Conservation (phyloP, 805 yeast genomes). For the Sporopachydermia quercuum region DNA sequence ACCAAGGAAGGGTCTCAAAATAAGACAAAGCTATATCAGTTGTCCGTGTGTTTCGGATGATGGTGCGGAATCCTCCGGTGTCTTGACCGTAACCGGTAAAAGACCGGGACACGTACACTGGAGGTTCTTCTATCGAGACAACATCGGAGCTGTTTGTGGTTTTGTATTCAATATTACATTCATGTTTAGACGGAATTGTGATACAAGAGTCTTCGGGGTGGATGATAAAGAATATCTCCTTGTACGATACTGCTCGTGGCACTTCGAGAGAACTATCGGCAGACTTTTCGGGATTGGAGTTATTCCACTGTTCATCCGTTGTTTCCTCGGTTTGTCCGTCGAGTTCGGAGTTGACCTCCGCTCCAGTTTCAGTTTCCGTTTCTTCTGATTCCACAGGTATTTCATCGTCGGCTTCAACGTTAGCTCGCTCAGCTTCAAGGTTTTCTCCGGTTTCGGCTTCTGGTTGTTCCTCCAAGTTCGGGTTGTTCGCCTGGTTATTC, state of each 20-base stretch:
- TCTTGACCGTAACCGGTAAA: conserved; percentile 88
- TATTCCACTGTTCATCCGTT: too few species aligned
- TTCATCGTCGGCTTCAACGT: conserved; percentile 14
- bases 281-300: background rate
- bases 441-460: conserved; percentile 19
- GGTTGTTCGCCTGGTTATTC: conserved; percentile 6
- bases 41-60: conserved; percentile 41
- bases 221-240: background rate
- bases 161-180: conserved; percentile 24
- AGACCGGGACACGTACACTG: conserved; percentile 66
- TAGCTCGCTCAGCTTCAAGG: conserved; percentile 12
- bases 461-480: background rate
- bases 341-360: background rate
- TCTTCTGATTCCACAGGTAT: conserved; percentile 6
- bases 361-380: background rate
- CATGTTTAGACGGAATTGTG: conserved; percentile 1
- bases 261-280: background rate
- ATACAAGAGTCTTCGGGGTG: conserved; percentile 2
- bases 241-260: background rate
- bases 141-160: conserved; percentile 33
- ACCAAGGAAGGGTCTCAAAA: conserved; percentile 88
- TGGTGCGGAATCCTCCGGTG: conserved; percentile 74
- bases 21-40: conserved; percentile 38
- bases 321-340: background rate
- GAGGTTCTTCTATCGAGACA: conserved; percentile 31